Base-by-base conservation (phyloP, 2,329 filamentous ascomycete species). In the Aureobasidium zeae region DNA sequence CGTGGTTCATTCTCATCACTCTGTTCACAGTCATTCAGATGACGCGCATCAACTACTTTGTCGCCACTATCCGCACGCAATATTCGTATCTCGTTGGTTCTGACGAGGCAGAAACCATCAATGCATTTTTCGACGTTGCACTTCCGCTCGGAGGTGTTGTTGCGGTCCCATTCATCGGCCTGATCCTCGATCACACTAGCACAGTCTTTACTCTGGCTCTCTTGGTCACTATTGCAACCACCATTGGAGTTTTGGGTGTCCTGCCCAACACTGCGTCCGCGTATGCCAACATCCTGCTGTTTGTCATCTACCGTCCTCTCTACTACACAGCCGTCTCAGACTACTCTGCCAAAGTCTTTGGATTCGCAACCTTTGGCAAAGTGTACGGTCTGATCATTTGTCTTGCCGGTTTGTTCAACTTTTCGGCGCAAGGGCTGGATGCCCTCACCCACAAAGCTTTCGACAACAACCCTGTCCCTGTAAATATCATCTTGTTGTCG, bases 321-420 rank as follows among this genome's bases (percentile, higher is more conserved):
- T 95, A 94, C 64, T 94, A 94, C 66, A 93, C 86, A 0, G 79
- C 86, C 6, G 84, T 94, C 46, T 89, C 73, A 19, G 87, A 94
- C 65, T 94, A 93, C 61, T 76, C 78, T 15, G 86, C 86, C 48
- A 94, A 94, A 64, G 86, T 94, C 25, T 94, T 94, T 59, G 87
- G 87, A 12, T 94, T 94, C 65, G 74, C 79, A 48, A 94, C 86
- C 0, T 94, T 94, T 53, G 88, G 87, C 33, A 94, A 85, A 46
- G 86, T 95, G n/a, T 94, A 94, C 62, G 87, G 87, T 9, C 72
- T 88, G 15, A 83, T 94, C 52, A 94, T 94, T 53, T 93, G 85
- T 62, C 66, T 91, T 2, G 81, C 86, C 0, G 87, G 88, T 0
- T 61, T 94, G 1, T 73, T 87, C 56, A 94, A 93, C 63, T 88